These are phyloP conservation scores for Diaporthe ampelina DNA, from an alignment of 2,329 filamentous ascomycete species.

Conservation along the genomic window DNA sequence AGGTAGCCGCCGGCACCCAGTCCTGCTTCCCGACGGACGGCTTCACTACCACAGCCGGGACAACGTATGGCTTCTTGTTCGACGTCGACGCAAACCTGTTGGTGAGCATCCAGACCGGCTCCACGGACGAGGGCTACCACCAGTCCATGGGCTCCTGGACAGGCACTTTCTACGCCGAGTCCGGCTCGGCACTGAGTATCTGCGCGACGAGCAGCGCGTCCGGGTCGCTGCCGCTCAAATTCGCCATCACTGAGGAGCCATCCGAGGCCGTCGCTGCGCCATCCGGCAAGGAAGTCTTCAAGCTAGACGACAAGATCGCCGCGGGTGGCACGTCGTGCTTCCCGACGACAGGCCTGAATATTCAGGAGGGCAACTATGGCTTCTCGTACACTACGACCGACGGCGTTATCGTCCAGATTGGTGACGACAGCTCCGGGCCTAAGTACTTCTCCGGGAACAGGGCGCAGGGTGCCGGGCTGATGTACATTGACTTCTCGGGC, in stretches of 20 bases:
- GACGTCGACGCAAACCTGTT: constrained; percentile 10
- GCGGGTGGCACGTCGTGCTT: constrained; percentile 7
- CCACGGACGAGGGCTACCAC: constrained; percentile 22
- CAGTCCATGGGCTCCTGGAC: constrained; percentile 20
- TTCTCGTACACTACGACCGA: constrained; percentile 15
- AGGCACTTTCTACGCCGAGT: constrained; percentile 12
- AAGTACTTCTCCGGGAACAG: constrained; percentile 22
- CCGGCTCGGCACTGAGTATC: background rate
- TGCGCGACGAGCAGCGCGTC: constrained; percentile 1
- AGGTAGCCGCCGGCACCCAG: background rate
- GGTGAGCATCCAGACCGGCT: constrained; percentile 8
- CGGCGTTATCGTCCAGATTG: constrained; percentile 11
- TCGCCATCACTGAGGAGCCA: constrained; percentile 25
- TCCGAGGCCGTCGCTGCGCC: constrained; percentile 11
- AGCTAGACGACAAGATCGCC: constrained; percentile 14
- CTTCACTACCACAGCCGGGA: background rate
- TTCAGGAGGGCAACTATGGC: constrained; percentile 13
- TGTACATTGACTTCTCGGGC: constrained; percentile 18
- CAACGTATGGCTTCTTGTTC: constrained; percentile 22
- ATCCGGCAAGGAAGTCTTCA: background rate
- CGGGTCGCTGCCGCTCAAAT: background rate
- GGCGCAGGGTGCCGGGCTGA: constrained; percentile 4
- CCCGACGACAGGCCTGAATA: constrained; percentile 11
- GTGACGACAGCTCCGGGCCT: constrained; percentile 11
- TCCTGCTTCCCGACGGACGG: background rate